Percentiles rank a stretch among this genome's conserved stretches.
Conservation (phyloP, 768 basidiomycete genomes). For the Suillus subalutaceus region DNA sequence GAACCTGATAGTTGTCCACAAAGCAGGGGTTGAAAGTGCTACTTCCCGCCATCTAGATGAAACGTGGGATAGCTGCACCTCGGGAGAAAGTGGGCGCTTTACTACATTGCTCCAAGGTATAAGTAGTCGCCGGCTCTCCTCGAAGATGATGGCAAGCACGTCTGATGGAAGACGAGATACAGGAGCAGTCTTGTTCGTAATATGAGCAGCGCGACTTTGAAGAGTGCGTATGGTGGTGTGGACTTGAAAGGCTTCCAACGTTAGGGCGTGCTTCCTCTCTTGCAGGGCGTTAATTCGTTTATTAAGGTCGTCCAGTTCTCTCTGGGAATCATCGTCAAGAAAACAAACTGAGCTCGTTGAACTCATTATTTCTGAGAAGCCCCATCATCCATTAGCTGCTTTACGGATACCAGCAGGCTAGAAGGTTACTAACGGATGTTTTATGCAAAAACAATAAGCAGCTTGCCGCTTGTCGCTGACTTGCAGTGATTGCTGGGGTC, state of each 20-base stretch:
- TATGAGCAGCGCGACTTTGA: conserved; percentile 36
- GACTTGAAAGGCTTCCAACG: conserved; percentile 28
- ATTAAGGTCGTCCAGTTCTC: conserved; percentile 28
- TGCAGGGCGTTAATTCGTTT: conserved; percentile 25
- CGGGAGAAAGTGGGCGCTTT: conserved; percentile 33
- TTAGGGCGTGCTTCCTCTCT: conserved; percentile 23
- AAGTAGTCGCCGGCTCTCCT: conserved; percentile 33
- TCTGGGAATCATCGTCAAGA: conserved; percentile 27
- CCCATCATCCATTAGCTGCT: not conserved
- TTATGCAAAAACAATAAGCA: conserved; percentile 2
- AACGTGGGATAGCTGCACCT: conserved; percentile 41
- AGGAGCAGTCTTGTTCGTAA: conserved; percentile 33
- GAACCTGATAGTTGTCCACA: conserved; percentile 39
- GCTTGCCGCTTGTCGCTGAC: not conserved
- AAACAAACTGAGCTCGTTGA: not conserved
- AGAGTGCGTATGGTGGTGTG: conserved; percentile 31
- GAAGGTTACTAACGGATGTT: conserved; percentile 3
- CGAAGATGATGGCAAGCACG: conserved; percentile 37
- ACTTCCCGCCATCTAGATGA: conserved; percentile 38
- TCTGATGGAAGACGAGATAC: conserved; percentile 34
- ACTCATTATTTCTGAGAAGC: conserved; percentile 19
- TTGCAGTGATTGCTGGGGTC: not conserved
- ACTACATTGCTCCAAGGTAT: conserved; percentile 26
- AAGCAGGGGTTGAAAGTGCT: conserved; percentile 35
- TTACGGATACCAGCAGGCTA: not conserved